Conservation (phyloP, 2,329 filamentous ascomycete genomes). For the Pestalotiopsis sp. region DNA sequence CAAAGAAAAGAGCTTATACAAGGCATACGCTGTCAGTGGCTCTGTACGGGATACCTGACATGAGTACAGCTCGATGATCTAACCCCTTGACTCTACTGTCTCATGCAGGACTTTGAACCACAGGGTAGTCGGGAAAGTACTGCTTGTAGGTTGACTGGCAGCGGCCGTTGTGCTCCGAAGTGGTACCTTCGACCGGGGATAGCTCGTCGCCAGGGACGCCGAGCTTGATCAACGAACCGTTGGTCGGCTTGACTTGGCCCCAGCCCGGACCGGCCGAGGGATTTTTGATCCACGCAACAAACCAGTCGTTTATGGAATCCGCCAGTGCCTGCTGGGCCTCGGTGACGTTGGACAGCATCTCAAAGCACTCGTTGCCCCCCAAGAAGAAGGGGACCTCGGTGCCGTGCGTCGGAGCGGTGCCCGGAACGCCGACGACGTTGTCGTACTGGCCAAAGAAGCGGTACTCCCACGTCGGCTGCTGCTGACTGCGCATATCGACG, state of each 20-base stretch:
- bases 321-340: conserved; percentile 40
- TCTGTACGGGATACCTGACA: too few relatives aligned
- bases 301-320: conserved; percentile 42
- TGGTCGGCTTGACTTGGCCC: conserved; percentile 32
- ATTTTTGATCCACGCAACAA: conserved; percentile 46
- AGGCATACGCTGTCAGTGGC: too few relatives aligned
- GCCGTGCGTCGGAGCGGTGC: conserved; percentile 37
- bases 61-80: neutral
- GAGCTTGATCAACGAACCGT: conserved; percentile 31
- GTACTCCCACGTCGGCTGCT: conserved; percentile 43
- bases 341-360: conserved; percentile 32
- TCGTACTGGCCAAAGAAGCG: conserved; percentile 44
- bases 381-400: conserved; percentile 47
- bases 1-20: too few relatives aligned
- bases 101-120: conserved; percentile 10
- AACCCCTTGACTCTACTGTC: neutral
- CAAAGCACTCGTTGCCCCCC: conserved; percentile 45
- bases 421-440: conserved; percentile 38
- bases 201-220: conserved; percentile 37
- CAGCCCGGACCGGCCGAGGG: conserved; percentile 42
- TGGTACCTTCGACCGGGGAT: conserved; percentile 27
- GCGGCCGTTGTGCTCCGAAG: conserved; percentile 32
- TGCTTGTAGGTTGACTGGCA: conserved; percentile 28
- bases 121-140: conserved; percentile 13
- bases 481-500: conserved; percentile 36